phyloP scores from a whole-genome alignment of 2,329 filamentous ascomycete genomes.

The Amylocarpus encephaloides region DNA sequence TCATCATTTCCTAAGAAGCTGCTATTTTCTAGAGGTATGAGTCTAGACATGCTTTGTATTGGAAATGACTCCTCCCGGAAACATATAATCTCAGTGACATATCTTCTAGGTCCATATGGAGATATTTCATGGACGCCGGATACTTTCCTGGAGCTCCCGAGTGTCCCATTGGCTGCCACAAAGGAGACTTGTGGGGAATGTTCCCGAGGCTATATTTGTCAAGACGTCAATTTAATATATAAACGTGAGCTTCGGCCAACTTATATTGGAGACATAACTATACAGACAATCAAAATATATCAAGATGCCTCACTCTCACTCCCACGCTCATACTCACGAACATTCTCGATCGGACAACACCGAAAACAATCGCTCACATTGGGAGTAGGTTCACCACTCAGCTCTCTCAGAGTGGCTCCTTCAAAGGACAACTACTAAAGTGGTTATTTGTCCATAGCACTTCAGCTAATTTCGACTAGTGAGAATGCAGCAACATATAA shows the following conservation, averaged over 20 bases:
- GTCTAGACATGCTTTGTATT: too few relatives aligned
- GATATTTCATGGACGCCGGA: slow-evolving; percentile 1
- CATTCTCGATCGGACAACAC: slow-evolving; percentile 22
- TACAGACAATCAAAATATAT: background rate
- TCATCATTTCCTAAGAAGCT: too few relatives aligned
- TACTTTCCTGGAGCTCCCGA: background rate
- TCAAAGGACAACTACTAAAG: background rate
- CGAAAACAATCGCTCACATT: slow-evolving; percentile 35
- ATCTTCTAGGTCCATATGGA: background rate
- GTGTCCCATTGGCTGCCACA: slow-evolving; percentile 4
- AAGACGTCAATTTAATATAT: background rate
- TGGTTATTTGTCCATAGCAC: background rate
- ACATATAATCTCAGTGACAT: background rate
- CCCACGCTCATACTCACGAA: background rate
- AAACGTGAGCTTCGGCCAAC: background rate
- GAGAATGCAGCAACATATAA: slow-evolving; percentile 51
- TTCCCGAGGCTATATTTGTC: background rate
- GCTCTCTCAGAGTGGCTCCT: background rate
- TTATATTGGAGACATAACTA: background rate
- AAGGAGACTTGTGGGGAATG: slow-evolving; percentile 2
- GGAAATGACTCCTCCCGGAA: background rate
- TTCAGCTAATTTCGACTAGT: slow-evolving; percentile 23
- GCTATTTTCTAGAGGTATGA: too few relatives aligned
- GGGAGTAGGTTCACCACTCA: slow-evolving; percentile 33
- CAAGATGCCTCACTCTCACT: slow-evolving; percentile 6